These are phyloP conservation scores for Porphyrellus cyaneotinctus DNA, from an alignment of 768 basidiomycete species.

Conservation along the genomic window DNA sequence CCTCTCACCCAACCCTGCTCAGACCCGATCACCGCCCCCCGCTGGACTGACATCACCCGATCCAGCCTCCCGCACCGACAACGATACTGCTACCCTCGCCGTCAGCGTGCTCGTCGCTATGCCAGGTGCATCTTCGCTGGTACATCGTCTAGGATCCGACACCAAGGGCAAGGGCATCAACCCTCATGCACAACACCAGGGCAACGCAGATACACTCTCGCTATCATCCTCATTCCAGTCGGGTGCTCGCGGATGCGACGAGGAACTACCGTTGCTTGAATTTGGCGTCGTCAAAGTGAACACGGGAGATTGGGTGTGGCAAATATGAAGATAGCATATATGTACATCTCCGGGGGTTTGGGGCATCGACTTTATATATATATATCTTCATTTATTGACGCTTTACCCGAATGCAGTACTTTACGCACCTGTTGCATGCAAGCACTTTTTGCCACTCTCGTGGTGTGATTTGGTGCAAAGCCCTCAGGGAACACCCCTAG, in stretches of 20 bases:
- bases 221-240: neutral
- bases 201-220: slow-evolving; percentile 3
- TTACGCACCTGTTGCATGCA: too few species aligned
- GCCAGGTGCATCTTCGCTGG: slow-evolving; percentile 14
- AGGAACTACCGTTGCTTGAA: slow-evolving; percentile 9
- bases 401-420: neutral
- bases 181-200: slow-evolving; percentile 4
- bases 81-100: slow-evolving; percentile 1
- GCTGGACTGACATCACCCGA: neutral
- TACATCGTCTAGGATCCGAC: neutral
- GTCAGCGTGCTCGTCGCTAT: slow-evolving; percentile 23
- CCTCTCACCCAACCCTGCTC: neutral
- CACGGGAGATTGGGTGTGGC: slow-evolving; percentile 4
- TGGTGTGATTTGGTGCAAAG: too few species aligned
- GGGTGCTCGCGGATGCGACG: neutral
- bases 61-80: neutral
- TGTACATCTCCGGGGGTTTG: neutral
- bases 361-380: neutral
- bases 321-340: neutral
- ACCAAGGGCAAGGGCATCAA: slow-evolving; percentile 19
- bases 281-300: slow-evolving; percentile 14
- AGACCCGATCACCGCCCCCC: neutral
- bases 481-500: too few species aligned
- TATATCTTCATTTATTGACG: neutral
- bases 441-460: too few species aligned